A percentile compares a stretch with the other conserved stretches of the same genome.
These are phyloP conservation scores for Meyerozyma elateridarum DNA, from an alignment of 1,139 yeast genomes.

Conservation along the genomic window DNA sequence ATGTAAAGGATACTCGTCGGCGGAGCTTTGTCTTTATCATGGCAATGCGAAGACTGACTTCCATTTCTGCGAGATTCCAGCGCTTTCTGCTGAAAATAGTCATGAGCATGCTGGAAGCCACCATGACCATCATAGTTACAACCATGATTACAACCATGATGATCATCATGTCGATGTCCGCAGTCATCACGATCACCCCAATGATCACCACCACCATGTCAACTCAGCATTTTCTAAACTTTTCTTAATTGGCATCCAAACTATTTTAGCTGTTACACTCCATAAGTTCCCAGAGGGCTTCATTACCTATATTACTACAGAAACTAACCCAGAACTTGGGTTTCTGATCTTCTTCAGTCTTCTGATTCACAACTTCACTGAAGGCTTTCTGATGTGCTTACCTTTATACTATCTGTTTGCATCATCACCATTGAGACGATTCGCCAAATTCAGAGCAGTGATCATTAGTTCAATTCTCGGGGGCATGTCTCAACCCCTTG, in stretches of 20 bases:
- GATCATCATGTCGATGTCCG: constrained; percentile 7
- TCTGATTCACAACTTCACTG: constrained; percentile 87
- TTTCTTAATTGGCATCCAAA: constrained; percentile 82
- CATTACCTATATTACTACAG: constrained; percentile 74
- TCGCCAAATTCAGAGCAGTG: constrained; percentile 58
- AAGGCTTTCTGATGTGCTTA: constrained; percentile 90
- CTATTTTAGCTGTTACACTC: constrained; percentile 78
- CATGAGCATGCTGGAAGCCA: background rate
- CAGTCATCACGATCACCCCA: constrained; percentile 16
- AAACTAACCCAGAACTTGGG: constrained; percentile 71
- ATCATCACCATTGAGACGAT: constrained; percentile 14
- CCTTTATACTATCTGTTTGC: constrained; percentile 73
- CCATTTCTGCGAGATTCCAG: constrained; percentile 40
- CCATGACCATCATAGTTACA: constrained; percentile 6
- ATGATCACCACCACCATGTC: constrained; percentile 74
- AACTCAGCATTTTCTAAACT: constrained; percentile 73
- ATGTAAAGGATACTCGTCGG: constrained; percentile 52
- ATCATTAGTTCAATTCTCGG: constrained; percentile 66
- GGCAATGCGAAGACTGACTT: constrained; percentile 15
- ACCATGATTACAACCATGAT: constrained; percentile 7
- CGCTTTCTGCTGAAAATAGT: background rate
- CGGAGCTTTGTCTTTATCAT: constrained; percentile 28
- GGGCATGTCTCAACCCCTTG: constrained; percentile 82
- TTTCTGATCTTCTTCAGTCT: constrained; percentile 77
- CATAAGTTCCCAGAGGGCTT: constrained; percentile 97